Base-by-base conservation (phyloP, 768 basidiomycete species). In the Tylopilus sp. region DNA sequence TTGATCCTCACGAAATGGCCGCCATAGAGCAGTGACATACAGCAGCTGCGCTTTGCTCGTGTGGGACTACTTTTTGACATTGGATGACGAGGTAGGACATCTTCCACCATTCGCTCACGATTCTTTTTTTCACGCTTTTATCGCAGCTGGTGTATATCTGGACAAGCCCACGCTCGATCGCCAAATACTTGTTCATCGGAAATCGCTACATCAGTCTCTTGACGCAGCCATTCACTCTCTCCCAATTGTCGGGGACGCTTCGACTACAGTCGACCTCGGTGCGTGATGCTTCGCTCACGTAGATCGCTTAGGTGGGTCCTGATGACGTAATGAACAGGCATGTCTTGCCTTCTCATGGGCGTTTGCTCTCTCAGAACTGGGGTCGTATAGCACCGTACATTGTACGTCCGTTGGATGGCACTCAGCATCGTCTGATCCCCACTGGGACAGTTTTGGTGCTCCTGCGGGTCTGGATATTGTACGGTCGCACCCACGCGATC, bases 21-120 rank as follows among this genome's bases (percentile, higher is more conserved):
- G 22, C 2, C 23, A 20, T 40, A 51, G 50, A 6, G 18, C 50
- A 5, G 17, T 51, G 11, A 23, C 39, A 11, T 51, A 33, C 23
- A 40, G 50, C 13, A 25, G 50, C 28, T 46, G 25, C 31, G 13
- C 44, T 40, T 30, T 40, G 18, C 50, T 51, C 30, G n/a, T 40
- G 3, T 51, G 50, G 50, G 50, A 51, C 26, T 41, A 51, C 44
- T 33, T 51, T 22, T 40, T 46, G 44, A 51, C 50, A 22, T 22
- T 51, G 39, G 50, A 51, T 23, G 50, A 51, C 21, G 50, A 51
- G 18, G 50, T 40, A 21, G 21, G 38, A 21, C 18, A 20, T 26
- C 30, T 23, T 18, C 8, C 28, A 44, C 26, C 15, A 13, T 10
- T 13, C 13, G 3, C 7, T 17, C 40, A 17, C 21, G 25, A 45